Conservation (phyloP, 768 basidiomycete genomes). For the Ephemerocybe angulata region DNA sequence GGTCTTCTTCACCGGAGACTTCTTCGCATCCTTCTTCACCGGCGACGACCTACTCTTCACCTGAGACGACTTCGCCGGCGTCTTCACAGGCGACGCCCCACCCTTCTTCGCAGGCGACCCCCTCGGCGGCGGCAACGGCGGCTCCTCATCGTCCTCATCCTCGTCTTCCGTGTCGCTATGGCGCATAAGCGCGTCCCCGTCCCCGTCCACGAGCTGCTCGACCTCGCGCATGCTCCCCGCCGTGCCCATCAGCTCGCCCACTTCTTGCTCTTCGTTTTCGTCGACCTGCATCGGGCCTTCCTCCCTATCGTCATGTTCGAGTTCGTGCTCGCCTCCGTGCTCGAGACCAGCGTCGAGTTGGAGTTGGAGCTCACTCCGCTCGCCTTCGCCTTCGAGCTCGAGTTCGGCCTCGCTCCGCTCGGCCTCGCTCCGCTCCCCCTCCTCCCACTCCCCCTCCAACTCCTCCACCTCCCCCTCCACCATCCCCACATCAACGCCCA, state of each 20-base stretch:
- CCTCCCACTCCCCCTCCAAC: constrained; percentile 1
- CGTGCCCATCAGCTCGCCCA: neutral
- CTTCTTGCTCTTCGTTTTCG: constrained; percentile 5
- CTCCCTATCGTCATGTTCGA: neutral
- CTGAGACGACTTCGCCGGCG: too few relatives aligned
- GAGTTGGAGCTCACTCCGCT: too few relatives aligned
- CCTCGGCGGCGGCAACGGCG: constrained; percentile 23
- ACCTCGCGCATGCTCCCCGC: neutral
- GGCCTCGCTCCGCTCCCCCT: neutral
- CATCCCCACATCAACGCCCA: constrained; percentile 9
- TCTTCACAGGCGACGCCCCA: too few relatives aligned
- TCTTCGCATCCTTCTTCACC: too few relatives aligned
- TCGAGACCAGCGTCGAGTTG: too few relatives aligned
- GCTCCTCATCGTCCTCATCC: constrained; percentile 5
- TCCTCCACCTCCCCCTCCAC: constrained; percentile 12
- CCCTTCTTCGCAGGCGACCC: constrained; percentile 28
- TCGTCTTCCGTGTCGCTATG: neutral
- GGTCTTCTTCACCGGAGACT: too few relatives aligned
- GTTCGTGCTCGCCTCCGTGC: too few relatives aligned
- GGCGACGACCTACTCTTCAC: too few relatives aligned
- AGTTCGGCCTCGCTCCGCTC: constrained; percentile 10
- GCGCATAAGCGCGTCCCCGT: neutral
- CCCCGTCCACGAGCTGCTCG: neutral
- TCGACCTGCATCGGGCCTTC: too few relatives aligned
- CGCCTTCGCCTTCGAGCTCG: constrained; percentile 21